Conservation (phyloP, 805 yeast species). For the Metschnikowia rubicola region DNA sequence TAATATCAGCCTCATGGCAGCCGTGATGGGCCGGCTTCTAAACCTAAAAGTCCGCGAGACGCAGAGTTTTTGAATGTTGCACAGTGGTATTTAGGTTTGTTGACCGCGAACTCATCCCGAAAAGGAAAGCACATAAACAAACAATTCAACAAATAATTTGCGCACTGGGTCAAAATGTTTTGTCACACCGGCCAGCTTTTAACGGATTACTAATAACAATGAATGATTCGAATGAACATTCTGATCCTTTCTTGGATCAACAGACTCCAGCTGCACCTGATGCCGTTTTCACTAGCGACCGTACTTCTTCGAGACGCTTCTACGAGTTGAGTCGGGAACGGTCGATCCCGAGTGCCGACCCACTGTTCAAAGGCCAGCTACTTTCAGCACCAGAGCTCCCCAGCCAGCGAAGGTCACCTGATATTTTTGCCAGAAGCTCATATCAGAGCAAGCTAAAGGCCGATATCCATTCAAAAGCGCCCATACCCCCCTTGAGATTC, state of each 20-base stretch:
- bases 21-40: no score
- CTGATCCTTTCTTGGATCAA: slow-evolving; percentile 32
- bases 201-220: not conserved
- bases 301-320: slow-evolving; percentile 36
- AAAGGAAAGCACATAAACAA: slow-evolving; percentile 21
- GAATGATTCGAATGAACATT: slow-evolving; percentile 1
- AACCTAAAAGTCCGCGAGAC: no score
- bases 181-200: not conserved
- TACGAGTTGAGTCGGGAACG: slow-evolving; percentile 23
- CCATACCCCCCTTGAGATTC: slow-evolving; percentile 12
- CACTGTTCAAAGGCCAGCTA: slow-evolving; percentile 23
- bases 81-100: no score
- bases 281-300: slow-evolving; percentile 39
- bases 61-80: no score
- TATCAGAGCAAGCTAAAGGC: slow-evolving; percentile 17
- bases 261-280: slow-evolving; percentile 32
- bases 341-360: slow-evolving; percentile 23
- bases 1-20: no score
- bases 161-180: not conserved
- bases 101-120: slow-evolving; percentile 11
- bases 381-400: slow-evolving; percentile 30
- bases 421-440: slow-evolving; percentile 40
- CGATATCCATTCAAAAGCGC: slow-evolving; percentile 1
- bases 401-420: slow-evolving; percentile 39
- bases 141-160: not conserved